Evolutionary conservation across 1,139 yeast species (phyloP).

Genomic region (Oligophagozyma castellii): DNA sequence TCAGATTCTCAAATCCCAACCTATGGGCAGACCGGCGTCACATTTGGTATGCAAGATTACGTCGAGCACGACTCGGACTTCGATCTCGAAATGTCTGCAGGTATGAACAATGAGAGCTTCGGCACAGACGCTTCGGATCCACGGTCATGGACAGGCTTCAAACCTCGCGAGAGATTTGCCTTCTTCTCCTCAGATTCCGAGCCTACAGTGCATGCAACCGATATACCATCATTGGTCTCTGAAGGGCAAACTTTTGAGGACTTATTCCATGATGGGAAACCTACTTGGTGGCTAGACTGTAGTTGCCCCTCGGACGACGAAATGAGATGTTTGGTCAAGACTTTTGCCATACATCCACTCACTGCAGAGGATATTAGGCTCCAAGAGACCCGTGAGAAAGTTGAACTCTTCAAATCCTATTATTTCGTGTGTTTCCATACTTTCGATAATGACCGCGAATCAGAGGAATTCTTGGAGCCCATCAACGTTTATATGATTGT

Average conservation of each 20-base stretch:
- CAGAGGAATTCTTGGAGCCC: constrained; percentile 76
- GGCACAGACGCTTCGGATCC: constrained; percentile 3
- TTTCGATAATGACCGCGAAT: constrained; percentile 60
- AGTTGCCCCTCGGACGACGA: constrained; percentile 56
- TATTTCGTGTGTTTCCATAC: constrained; percentile 78
- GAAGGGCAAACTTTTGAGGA: constrained; percentile 54
- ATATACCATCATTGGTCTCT: constrained; percentile 56
- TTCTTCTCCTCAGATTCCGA: constrained; percentile 72
- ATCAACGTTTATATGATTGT: constrained; percentile 81
- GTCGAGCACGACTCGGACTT: constrained; percentile 7
- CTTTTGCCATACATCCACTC: constrained; percentile 74
- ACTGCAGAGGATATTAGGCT: constrained; percentile 76
- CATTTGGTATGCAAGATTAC: constrained; percentile 27
- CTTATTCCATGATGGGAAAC: constrained; percentile 37
- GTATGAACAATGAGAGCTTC: constrained; percentile 2
- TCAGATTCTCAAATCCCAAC: constrained; percentile 5
- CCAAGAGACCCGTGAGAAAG: constrained; percentile 80
- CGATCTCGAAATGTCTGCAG: too few species aligned
- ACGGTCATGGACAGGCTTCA: constrained; percentile 7
- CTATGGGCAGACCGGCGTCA: constrained; percentile 27
- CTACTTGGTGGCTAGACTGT: constrained; percentile 69
- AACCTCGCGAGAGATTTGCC: constrained; percentile 63
- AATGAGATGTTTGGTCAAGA: constrained; percentile 50
- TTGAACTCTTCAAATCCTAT: constrained; percentile 59
- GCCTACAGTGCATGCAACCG: constrained; percentile 83